Base-by-base conservation (phyloP, 2,329 filamentous ascomycete genomes). In the Albifimbria verrucaria region DNA sequence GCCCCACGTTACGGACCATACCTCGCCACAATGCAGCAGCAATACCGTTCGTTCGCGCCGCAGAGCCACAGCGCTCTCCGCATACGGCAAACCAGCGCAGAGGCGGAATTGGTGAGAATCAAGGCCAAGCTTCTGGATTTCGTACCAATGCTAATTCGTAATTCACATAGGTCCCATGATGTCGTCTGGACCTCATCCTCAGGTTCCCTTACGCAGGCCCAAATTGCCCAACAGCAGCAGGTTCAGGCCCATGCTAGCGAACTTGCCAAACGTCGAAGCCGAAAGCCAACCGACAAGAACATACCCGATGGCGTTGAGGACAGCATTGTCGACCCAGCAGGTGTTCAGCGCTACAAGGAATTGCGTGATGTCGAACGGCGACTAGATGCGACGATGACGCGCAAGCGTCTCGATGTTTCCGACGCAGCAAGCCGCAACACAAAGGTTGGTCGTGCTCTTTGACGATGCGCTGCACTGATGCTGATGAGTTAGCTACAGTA, bases 231-330 rank as follows among this genome's bases (percentile, higher is more conserved):
- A 58, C 77, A 82, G 56, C 79, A 82, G 57, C 78, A 79, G 55
- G 71, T 73, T 36, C 75, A 78, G 54, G 76, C 74, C 22, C 77
- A 73, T 59, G 82, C 83, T 44, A 80, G 78, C 60, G 87, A 90
- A 68, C 78, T 84, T 57, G 86, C 88, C 45, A 91, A 92, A 70
- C 85, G 92, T 56, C 86, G 90, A 61, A 91, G 90, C 66, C 86
- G 87, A 67, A 95, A 93, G 72, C 94, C 94, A 1, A 97, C 92
- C 54, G 94, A 99, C 72, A 96, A 91, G 79, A 94, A 91, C 63
- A 85, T 99, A 23, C 92, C 94, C 39, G 92, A 97, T 59, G 92
- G 90, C 52, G 81, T 96, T 44, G 92, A 95, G 62, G 86, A 91
- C 47, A 83, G 88, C 58, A 83, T 91, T 56, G 85, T 96, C 58